Base-by-base conservation (phyloP, 1,139 yeast genomes). In the Ogataea hybrid region DNA sequence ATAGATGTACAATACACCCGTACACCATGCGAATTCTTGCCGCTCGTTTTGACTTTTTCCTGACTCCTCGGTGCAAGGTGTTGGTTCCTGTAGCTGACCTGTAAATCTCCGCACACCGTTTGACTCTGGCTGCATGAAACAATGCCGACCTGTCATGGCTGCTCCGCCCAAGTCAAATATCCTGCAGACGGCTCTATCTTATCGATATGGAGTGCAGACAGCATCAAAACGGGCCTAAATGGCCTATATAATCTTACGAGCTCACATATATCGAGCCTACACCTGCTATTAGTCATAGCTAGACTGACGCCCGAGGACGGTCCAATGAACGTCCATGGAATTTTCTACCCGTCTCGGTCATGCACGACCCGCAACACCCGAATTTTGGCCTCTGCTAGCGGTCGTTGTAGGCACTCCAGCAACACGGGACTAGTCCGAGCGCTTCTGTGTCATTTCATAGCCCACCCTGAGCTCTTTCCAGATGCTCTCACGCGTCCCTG, bases 101-200 rank as follows among this genome's bases (percentile, higher is more conserved):
- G 32, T 29, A 16, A 29, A 9, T 7, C 23, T 9, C 18, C 15
- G 21, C 14, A 31, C 18, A 6, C 23, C 39, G 44, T 42, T 7
- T 42, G 49, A 40, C 44, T 33, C 41, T 25, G 32, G 21, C 25
- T 45, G 48, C 48, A 42, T 28, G 22, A 29, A 28, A 45, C 48
- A 45, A 46, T 46, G 21, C 22, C 30, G 12, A 22, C 44, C 43
- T 38, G 39, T 39, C 42, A 35, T 9, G 16, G 11, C 10, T 12
- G 25, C 23, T 20, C 14, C 3, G 27, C 6, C 29, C 38, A 27
- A 35, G 32, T 37, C 38, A 32, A 25, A 18, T 8, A 25, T 28
- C 39, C 33, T 43, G 47, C 47, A 43, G 42, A 37, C 30, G 27
- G 16, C 28, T 38, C 31, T 37, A 18, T 43, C 43, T 39, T 36